Evolutionary conservation across 495 filamentous ascomycete genomes (phyloP), one percentile per base, ranked within the genome.

Genomic region (Letharia columbiana): DNA sequence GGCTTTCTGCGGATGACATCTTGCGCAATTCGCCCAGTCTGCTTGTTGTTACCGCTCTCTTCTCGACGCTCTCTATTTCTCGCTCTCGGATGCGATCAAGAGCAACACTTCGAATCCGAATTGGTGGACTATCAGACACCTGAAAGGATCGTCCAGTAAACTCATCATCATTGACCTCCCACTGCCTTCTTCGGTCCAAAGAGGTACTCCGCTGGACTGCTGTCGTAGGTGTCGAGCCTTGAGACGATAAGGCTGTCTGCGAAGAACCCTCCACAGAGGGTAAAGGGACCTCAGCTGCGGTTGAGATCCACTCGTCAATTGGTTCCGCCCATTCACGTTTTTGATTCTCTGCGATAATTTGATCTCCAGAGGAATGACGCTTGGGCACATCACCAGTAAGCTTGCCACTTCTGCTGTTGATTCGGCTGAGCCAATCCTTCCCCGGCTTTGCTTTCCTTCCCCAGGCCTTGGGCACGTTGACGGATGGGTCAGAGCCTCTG

Each of bases 111-210:
- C 77, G 73, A 47, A 79, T 70, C 33, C 66, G 72, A 23, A 85
- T 75, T 20, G 81, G 82, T 44, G 87, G 86, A 49, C 85, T 89
- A 17, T 78, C 73, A 5, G 87, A 89, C 11, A 86, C 70, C 60
- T 88, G 82, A 41, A 88, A 65, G 57, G 86, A 85, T 31, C 77
- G 78, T 37, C 79, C 82, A n/a, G 86, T 88, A 66, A 91, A 87
- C 47, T 89, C 87, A 20, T 71, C 67, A 9, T 81, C 77, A 57
- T 83, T 81, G 23, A 81, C 70, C 52, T 88, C 78, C 83, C 82
- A 86, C 37, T 82, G 79, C 31, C 75, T 78, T 66, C 77, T 78
- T 66, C 79, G 76, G 47, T 83, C 76, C 4, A 80, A 75, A 31
- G 82, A 81, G 17, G 72, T 68, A 33, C 74, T 67, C n/a, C 67